Evolutionary conservation across 805 yeast genomes (phyloP), one percentile per base, ranked within the genome.

Genomic region (Candida loeiensis): DNA sequence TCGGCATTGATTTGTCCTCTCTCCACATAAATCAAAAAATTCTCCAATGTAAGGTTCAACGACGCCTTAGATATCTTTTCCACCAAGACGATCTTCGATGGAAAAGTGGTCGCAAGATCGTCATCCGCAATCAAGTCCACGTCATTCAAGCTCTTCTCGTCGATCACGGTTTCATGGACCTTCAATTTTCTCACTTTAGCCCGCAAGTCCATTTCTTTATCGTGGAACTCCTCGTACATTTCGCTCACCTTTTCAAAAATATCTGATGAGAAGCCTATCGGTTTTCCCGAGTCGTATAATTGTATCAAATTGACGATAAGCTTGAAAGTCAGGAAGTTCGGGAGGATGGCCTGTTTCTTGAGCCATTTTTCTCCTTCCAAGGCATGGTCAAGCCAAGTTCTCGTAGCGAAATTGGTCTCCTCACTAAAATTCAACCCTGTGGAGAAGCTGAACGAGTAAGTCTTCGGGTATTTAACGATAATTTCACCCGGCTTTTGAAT

Each of bases 401-500:
- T 47, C 1, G 83, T 69, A 1, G 85, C 83, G 63, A 82, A 74
- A 40, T 72, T 70, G 2, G 74, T 76, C 25, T 71, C 66, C 55
- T 83, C 85, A 38, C 75, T 71, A 4, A 81, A 55, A 30, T 71
- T 70, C 37, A 77, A 68, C 0, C 88, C 89, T 12, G 76, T 54
- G 0, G 82, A 76, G 3, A 80, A 53, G 4, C 56, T 60, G 11
- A 78, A 56, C 1, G 81, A 63, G 51, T 76, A 82, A 0, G 76
- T 52, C 40, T 69, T 66, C 0, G 90, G 88, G 46, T 62, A 79
- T 41, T 73, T 78, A 43, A 82, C 62, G 4, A 84, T 59, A 40
- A 71, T 68, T 25, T 83, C 85, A 1, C 86, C 85, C 0, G 82
- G 79, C 27, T 64, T 66, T 53, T 83, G 90, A n/a, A 69, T 54